Conservation (phyloP, 148 eudicot species). For the Beta vulgaris region DNA sequence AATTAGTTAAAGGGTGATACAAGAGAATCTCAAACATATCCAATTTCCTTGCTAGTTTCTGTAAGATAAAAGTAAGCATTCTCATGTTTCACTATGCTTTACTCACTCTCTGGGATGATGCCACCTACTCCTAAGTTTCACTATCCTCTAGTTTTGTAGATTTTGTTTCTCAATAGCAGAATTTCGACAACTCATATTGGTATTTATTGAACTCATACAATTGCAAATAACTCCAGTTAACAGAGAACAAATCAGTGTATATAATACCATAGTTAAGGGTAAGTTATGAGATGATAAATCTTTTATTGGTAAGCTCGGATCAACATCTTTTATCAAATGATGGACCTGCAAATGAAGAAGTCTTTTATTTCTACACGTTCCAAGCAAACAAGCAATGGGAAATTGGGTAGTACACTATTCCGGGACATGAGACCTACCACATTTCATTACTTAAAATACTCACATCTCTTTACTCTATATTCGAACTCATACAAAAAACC, state of each 20-base stretch:
- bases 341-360: constrained; percentile 45
- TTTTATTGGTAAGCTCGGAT: constrained; percentile 50
- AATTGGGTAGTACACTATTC: neutral
- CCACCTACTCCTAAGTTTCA: constrained; percentile 11
- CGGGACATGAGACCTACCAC: too few relatives aligned
- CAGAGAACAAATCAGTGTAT: too few relatives aligned
- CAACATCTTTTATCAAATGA: constrained; percentile 53
- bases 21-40: constrained; percentile 12
- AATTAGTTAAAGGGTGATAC: neutral
- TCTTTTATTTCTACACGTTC: constrained; percentile 6
- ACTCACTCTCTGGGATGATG: constrained; percentile 20
- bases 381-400: neutral
- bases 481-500: too few relatives aligned
- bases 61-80: constrained; percentile 20
- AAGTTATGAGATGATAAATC: too few relatives aligned
- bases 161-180: too few relatives aligned
- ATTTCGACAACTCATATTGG: too few relatives aligned
- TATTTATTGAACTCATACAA: too few relatives aligned
- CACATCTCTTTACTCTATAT: too few relatives aligned
- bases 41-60: constrained; percentile 15
- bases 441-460: too few relatives aligned
- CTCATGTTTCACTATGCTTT: constrained; percentile 26
- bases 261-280: too few relatives aligned
- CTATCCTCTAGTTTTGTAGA: too few relatives aligned
- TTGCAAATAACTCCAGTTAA: too few relatives aligned